phyloP scores from a whole-genome alignment of 1,284 basidiomycete species.

The Ustilago hordei region DNA sequence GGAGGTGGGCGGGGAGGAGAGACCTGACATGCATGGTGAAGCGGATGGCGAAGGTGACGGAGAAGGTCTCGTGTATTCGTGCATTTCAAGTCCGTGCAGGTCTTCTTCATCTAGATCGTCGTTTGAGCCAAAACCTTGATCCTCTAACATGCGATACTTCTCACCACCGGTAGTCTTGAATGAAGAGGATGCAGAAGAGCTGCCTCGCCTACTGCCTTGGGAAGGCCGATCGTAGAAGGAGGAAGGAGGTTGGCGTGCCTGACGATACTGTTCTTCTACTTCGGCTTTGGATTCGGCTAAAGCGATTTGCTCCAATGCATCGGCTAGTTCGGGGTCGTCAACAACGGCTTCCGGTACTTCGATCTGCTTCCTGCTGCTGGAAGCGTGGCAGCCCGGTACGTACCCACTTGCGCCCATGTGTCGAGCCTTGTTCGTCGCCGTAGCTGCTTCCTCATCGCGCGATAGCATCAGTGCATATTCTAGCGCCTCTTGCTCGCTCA shows the following conservation, averaged over 20 bases:
- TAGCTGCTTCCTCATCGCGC: constrained; percentile 77
- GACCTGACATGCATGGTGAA: constrained; percentile 40
- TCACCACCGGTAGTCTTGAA: constrained; percentile 8
- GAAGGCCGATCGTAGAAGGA: constrained; percentile 24
- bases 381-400: constrained; percentile 34
- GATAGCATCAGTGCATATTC: constrained; percentile 88
- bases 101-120: constrained; percentile 20
- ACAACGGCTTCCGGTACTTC: constrained; percentile 24
- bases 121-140: constrained; percentile 28
- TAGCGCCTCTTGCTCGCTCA: constrained; percentile 81
- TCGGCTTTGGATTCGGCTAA: constrained; percentile 51
- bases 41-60: constrained; percentile 41
- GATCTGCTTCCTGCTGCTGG: constrained; percentile 20
- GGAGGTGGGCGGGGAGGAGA: constrained; percentile 34
- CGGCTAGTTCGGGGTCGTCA: constrained; percentile 52
- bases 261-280: constrained; percentile 16
- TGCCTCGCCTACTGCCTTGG: constrained; percentile 11
- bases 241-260: constrained; percentile 7
- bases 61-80: constrained; percentile 25
- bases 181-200: constrained; percentile 9
- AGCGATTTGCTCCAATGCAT: constrained; percentile 58
- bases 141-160: constrained; percentile 27
- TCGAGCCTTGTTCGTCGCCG: constrained; percentile 11
- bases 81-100: background rate
- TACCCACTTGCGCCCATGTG: constrained; percentile 29